Evolutionary conservation across 2,329 filamentous ascomycete species (phyloP), one percentile per base, ranked within the genome.

Genomic region (Aspergillus uvarum): DNA sequence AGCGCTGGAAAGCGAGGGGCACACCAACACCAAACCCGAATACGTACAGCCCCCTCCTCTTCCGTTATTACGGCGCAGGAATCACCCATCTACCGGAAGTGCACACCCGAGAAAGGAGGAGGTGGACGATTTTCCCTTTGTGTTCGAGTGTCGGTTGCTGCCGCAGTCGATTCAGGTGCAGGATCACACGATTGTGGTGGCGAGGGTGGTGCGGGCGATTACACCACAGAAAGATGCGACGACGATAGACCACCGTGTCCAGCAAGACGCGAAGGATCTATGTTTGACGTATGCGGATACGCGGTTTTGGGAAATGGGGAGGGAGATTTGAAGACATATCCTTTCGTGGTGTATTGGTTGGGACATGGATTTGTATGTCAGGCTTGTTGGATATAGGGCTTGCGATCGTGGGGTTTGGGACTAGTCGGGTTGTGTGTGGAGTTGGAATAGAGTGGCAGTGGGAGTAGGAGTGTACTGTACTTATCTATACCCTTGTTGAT

Each of bases 221-320:
- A 60, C 66, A 14, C 58, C 62, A 12, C 47, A 59, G 14, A 22
- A 47, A 22, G 59, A 21, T 47, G 49, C 21, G 8, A 35, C 32
- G 32, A 35, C 10, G 32, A 35, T 8, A 10, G 26, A 29, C 26
- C 26, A 29, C 26, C 26, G 8, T 2, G 26, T 29, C 26, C 50
- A 12, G 21, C 38, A 44, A 6, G 38, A 59, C 2, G 58, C 31
- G 5, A n/a, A 53, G 19, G 64, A 62, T 57, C 59, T 79, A 35
- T 78, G 76, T 62, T 63, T 79, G 63, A 74, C 76, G 4, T 79
- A 79, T 68, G 77, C 75, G 10, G 74, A 79, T 62, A 78, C 76
- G 19, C 67, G 70, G 21, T 79, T 79, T 58, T 79, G 76, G 76
- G 72, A 72, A 57, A 77, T 78, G 71, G 76, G 76, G 0, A 64